Evolutionary conservation across 2,329 filamentous ascomycete species (phyloP).

Genomic region (Sclerotinia subarctica): DNA sequence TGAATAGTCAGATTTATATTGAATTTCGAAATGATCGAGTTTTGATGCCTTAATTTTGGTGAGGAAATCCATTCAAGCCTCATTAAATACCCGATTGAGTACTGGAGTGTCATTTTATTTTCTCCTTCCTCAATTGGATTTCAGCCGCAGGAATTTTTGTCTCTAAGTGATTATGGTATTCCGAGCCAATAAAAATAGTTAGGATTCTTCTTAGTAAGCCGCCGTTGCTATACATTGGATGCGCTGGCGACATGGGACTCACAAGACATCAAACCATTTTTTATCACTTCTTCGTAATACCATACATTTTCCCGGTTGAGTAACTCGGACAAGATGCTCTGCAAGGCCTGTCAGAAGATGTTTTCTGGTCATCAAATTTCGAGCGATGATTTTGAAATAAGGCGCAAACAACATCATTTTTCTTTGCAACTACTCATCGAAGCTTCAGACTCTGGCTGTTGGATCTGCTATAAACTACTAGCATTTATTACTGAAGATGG

Average conservation of each 20-base stretch:
- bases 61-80: too few relatives aligned
- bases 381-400: too few relatives aligned
- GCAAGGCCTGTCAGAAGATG: neutral
- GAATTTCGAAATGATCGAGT: too few relatives aligned
- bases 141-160: neutral
- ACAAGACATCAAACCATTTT: neutral
- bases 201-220: neutral
- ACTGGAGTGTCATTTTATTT: neutral
- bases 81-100: too few relatives aligned
- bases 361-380: neutral
- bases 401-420: neutral
- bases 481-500: too few relatives aligned
- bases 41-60: too few relatives aligned
- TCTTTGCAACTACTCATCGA: neutral
- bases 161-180: neutral
- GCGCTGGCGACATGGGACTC: neutral
- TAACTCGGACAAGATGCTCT: neutral
- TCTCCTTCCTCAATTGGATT: neutral
- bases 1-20: too few relatives aligned
- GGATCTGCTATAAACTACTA: neutral
- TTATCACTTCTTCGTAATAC: neutral
- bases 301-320: neutral
- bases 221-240: neutral
- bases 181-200: neutral
- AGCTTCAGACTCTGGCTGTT: slow-evolving; percentile 2